Evolutionary conservation across 371 early-diverging fungal species (phyloP), one percentile per base, ranked within the genome.

Genomic region (Apophysomyces variabilis): DNA sequence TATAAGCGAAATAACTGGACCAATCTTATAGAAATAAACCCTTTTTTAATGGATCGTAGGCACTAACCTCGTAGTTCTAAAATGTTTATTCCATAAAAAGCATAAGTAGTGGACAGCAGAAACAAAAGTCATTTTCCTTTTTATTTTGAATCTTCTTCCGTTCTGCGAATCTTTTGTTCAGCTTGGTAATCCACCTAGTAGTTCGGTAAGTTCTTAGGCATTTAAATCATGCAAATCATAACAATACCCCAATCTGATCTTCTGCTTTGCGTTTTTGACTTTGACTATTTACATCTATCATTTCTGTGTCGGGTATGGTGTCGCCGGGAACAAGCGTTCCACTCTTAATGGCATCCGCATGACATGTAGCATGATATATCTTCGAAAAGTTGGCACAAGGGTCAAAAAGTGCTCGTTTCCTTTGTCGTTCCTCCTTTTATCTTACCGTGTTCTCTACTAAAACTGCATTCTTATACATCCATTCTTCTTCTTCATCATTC

Each of bases 401-500:
- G 14, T 38, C 38, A 36, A 44, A 50, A 47, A 41, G 36, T n/a
- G 8, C n/a, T 14, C 12, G 35, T 26, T 13, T 54, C 26, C 7
- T 61, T 41, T n/a, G 39, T 35, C 16, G 12, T 1, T 18, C 12
- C 39, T 54, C 38, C 26, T 13, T 60, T 21, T 50, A 21, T 39
- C 66, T 77, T 83, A 93, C 89, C 79, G 81, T 75, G 5, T 85
- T 83, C 50, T 92, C 89, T 9, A 89, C 86, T 32, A 85, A 70
- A 1, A 93, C 79, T 4, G 95, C 94, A 68, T 93, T 92, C 47
- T 89, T 87, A 60, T 90, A 90, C 83, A 92, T 90, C 97, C 97
- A 97, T 45, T 90, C 90, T 65, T 97, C 97, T 58, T 91, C 89
- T 35, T 90, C 90, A 59, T 96, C 96, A 69, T 93, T 90, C 87